A percentile compares a stretch with the other conserved stretches of the same genome.
Evolutionary conservation across 176 grass and related monocot species (phyloP).

Genomic region (Metroxylon sagu): DNA sequence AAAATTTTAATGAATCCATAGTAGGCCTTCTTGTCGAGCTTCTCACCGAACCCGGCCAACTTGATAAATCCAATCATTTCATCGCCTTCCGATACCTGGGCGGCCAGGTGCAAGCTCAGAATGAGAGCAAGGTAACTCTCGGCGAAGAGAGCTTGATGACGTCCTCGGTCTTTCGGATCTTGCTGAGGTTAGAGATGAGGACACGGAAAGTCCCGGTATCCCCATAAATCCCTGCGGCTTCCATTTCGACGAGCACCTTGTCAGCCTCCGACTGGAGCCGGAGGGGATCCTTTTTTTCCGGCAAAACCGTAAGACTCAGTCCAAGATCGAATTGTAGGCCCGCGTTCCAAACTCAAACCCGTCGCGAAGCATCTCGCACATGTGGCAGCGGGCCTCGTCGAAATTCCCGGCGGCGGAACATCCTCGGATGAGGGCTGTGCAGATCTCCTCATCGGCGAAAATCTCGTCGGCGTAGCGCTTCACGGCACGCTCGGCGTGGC

Average conservation of each 20-base stretch:
- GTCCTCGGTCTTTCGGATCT: conserved; percentile 87
- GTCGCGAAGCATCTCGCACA: conserved; percentile 47
- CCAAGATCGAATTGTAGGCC: conserved; percentile 72
- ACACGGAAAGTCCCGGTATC: conserved; percentile 64
- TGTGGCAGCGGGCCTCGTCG: conserved; percentile 52
- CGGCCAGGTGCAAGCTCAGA: conserved; percentile 83
- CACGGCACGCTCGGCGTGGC: conserved; percentile 52
- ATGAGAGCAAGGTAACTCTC: conserved; percentile 70
- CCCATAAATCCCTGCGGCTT: conserved; percentile 59
- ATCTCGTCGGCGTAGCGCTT: conserved; percentile 59
- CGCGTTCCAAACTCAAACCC: conserved; percentile 63
- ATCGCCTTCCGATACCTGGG: conserved; percentile 65
- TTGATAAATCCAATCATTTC: conserved; percentile 84
- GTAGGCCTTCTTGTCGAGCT: conserved; percentile 78
- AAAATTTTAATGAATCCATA: conserved; percentile 89
- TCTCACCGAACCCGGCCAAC: conserved; percentile 61
- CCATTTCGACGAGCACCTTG: conserved; percentile 83
- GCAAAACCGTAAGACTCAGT: conserved; percentile 63
- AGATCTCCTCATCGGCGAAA: conserved; percentile 78
- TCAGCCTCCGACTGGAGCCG: conserved; percentile 56
- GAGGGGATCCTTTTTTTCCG: conserved; percentile 73
- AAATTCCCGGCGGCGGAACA: conserved; percentile 85
- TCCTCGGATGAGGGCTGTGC: conserved; percentile 56
- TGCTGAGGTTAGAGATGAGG: conserved; percentile 72
- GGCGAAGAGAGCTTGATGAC: conserved; percentile 71